phyloP scores from a whole-genome alignment of 2,329 filamentous ascomycete species.

The Calonectria multiphialidica region DNA sequence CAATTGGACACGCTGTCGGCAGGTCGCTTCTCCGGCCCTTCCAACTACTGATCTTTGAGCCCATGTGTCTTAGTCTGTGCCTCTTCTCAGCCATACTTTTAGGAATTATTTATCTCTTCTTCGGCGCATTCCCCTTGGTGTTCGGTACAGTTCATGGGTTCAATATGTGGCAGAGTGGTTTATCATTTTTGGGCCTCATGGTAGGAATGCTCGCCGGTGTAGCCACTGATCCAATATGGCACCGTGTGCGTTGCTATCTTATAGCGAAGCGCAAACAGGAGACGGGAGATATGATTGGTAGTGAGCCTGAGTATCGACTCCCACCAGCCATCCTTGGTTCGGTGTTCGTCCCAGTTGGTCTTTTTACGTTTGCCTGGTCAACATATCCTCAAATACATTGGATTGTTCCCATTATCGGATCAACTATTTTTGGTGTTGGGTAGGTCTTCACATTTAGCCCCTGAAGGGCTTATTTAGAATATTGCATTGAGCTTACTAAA shows the following conservation, averaged over 20 bases:
- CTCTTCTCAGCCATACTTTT: slow-evolving; percentile 85
- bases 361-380: slow-evolving; percentile 93
- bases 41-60: slow-evolving; percentile 83
- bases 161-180: slow-evolving; percentile 80
- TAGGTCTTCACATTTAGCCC: neutral
- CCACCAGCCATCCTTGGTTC: slow-evolving; percentile 80
- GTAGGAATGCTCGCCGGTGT: slow-evolving; percentile 74
- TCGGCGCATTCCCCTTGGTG: slow-evolving; percentile 86
- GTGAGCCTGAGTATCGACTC: slow-evolving; percentile 88
- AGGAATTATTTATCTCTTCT: slow-evolving; percentile 90
- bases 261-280: slow-evolving; percentile 62
- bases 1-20: slow-evolving; percentile 71
- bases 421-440: neutral
- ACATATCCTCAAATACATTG: slow-evolving; percentile 80
- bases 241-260: slow-evolving; percentile 68
- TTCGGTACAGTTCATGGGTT: slow-evolving; percentile 82
- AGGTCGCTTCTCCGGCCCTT: slow-evolving; percentile 76
- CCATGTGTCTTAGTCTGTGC: slow-evolving; percentile 87
- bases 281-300: slow-evolving; percentile 48
- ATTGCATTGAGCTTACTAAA: too few species aligned
- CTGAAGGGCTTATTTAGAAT: too few species aligned
- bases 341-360: slow-evolving; percentile 80
- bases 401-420: slow-evolving; percentile 56
- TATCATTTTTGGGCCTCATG: slow-evolving; percentile 80
- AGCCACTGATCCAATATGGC: slow-evolving; percentile 75